A percentile compares a stretch with the other conserved stretches of the same genome.
phyloP scores from a whole-genome alignment of 306 rosid species.

The Malus fusca region DNA sequence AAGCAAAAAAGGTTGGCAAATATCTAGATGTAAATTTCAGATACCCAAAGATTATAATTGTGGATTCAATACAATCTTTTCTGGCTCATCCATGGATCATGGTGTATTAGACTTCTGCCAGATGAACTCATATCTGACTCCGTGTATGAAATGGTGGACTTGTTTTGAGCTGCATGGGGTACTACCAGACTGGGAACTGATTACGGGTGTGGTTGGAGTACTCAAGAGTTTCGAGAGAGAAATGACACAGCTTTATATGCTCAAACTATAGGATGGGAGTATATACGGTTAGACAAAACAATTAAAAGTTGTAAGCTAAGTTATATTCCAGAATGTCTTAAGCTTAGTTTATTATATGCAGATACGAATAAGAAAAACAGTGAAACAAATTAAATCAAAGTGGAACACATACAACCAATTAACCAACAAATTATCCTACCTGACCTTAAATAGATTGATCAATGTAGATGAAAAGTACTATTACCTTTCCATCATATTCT shows the following conservation, averaged over 20 bases:
- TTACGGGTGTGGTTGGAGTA: not conserved
- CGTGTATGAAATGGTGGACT: not conserved
- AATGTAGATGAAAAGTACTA: not conserved
- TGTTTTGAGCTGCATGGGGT: not conserved
- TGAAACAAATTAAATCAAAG: not conserved
- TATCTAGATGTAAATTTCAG: too few species aligned
- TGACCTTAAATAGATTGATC: not conserved
- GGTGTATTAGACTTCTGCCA: not conserved
- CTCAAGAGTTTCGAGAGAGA: not conserved
- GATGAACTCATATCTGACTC: not conserved
- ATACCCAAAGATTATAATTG: not conserved
- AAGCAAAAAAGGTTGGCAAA: not conserved
- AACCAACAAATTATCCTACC: not conserved
- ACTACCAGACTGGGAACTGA: not conserved
- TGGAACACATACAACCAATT: not conserved
- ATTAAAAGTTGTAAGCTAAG: conserved; percentile 2
- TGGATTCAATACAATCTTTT: not conserved
- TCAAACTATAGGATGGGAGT: not conserved
- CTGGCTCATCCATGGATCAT: not conserved
- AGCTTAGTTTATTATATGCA: not conserved
- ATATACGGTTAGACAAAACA: not conserved
- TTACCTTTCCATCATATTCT: conserved; percentile 98
- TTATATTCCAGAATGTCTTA: not conserved
- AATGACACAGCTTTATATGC: not conserved
- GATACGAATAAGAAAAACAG: not conserved